These are phyloP conservation scores for Musa balbisiana DNA, from an alignment of 202 grass and related monocot species.

Conservation along the genomic window DNA sequence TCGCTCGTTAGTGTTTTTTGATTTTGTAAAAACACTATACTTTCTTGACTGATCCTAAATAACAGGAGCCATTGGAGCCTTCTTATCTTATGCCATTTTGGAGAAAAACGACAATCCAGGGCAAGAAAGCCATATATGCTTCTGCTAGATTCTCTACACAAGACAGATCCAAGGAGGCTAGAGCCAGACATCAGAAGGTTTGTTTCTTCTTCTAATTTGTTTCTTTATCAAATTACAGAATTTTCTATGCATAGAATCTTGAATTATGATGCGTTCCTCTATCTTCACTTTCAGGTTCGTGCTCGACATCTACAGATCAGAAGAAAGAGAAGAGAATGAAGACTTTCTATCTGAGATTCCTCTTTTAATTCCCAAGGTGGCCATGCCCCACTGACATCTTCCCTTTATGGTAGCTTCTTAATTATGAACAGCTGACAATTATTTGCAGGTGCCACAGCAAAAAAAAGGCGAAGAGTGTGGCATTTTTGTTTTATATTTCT, in stretches of 20 bases:
- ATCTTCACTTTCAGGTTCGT: constrained; percentile 49
- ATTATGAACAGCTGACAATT: not conserved
- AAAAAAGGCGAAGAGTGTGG: constrained; percentile 86
- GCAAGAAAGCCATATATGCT: constrained; percentile 66
- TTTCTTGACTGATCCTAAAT: not conserved
- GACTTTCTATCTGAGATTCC: constrained; percentile 60
- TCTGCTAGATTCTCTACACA: constrained; percentile 84
- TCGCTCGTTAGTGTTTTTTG: constrained; percentile 13
- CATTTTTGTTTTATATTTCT: constrained; percentile 85
- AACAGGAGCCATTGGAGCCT: constrained; percentile 88
- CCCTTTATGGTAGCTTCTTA: constrained; percentile 19
- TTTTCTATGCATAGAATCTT: not conserved
- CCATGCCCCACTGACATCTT: constrained; percentile 15
- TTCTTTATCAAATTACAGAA: not conserved
- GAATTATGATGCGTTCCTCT: constrained; percentile 10
- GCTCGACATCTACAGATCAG: constrained; percentile 58
- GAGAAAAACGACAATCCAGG: constrained; percentile 35
- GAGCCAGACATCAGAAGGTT: constrained; percentile 58
- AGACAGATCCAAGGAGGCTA: constrained; percentile 51
- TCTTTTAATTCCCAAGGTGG: constrained; percentile 78
- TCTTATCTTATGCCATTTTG: constrained; percentile 87
- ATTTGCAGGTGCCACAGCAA: constrained; percentile 76
- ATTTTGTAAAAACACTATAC: not conserved
- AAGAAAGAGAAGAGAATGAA: constrained; percentile 50
- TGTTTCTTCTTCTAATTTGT: constrained; percentile 8